A percentile compares a stretch with the other conserved stretches of the same genome.
Evolutionary conservation across 805 yeast species (phyloP).

Genomic region (Clavispora santaluciae): DNA sequence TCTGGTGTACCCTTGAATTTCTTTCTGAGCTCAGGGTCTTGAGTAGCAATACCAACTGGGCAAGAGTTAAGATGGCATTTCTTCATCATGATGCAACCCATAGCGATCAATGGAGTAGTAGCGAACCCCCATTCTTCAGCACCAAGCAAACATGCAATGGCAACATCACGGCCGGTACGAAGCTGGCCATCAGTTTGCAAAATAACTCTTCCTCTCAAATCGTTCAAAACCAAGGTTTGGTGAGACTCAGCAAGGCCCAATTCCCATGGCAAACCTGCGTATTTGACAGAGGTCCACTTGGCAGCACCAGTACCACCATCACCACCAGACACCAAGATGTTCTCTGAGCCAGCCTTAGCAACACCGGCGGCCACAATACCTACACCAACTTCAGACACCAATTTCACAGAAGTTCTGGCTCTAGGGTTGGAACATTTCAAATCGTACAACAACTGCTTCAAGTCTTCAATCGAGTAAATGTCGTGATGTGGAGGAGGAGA

Average conservation of each 20-base stretch:
- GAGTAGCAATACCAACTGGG: slow-evolving; percentile 98
- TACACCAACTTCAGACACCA: slow-evolving; percentile 97
- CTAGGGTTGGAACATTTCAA: slow-evolving; percentile 96
- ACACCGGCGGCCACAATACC: slow-evolving; percentile 99
- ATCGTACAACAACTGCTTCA: slow-evolving; percentile 94
- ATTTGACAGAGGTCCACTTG: slow-evolving; percentile 92
- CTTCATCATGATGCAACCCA: slow-evolving; percentile 97
- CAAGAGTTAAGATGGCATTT: slow-evolving; percentile 89
- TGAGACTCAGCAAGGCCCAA: slow-evolving; percentile 97
- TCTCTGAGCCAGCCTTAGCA: slow-evolving; percentile 98
- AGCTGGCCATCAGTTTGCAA: slow-evolving; percentile 99
- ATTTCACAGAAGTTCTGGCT: slow-evolving; percentile 93
- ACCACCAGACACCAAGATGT: slow-evolving; percentile 91
- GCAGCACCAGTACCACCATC: slow-evolving; percentile 99
- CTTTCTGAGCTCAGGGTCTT: slow-evolving; percentile 88
- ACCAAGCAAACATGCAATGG: slow-evolving; percentile 92
- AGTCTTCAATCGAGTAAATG: slow-evolving; percentile 95
- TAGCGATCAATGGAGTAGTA: slow-evolving; percentile 91
- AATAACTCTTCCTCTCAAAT: slow-evolving; percentile 89
- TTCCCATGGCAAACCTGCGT: slow-evolving; percentile 99
- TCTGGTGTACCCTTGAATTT: slow-evolving; percentile 97
- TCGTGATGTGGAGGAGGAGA: slow-evolving; percentile 99
- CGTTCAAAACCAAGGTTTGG: slow-evolving; percentile 93
- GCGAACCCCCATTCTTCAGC: slow-evolving; percentile 99
- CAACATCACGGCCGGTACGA: slow-evolving; percentile 95